Percentiles rank a stretch among this genome's conserved stretches.
These are phyloP conservation scores for Beauveria sp. DNA, from an alignment of 2,329 filamentous ascomycete genomes.

Conservation along the genomic window DNA sequence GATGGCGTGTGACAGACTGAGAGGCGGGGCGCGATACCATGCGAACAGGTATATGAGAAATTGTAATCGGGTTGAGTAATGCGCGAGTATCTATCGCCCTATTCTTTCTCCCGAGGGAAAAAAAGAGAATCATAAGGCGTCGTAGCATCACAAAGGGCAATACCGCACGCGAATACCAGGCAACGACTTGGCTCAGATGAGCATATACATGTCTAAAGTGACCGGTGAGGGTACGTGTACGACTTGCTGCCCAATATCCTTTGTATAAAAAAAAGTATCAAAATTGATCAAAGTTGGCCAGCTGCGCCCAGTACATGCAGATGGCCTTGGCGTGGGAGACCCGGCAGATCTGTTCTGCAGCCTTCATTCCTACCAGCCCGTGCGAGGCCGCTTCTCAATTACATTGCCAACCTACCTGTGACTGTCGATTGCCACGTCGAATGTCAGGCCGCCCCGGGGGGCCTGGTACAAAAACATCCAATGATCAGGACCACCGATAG, in stretches of 20 bases:
- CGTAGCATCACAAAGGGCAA: neutral
- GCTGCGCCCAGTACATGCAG: neutral
- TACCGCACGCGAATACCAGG: neutral
- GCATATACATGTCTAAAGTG: neutral
- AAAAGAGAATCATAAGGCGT: neutral
- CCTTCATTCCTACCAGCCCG: neutral
- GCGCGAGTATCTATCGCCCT: too few species aligned
- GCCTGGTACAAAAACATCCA: neutral
- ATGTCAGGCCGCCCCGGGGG: neutral
- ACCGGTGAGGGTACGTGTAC: neutral
- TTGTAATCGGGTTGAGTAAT: neutral
- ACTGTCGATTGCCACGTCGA: constrained; percentile 5
- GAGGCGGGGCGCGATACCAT: neutral
- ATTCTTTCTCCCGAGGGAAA: too few species aligned
- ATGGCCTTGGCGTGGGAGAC: neutral
- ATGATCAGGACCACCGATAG: neutral
- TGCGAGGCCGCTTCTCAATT: neutral
- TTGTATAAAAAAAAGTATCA: too few species aligned
- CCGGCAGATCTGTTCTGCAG: neutral
- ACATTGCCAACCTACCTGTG: neutral
- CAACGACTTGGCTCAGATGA: neutral
- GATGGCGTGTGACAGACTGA: neutral
- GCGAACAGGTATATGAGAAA: neutral
- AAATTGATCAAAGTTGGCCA: neutral
- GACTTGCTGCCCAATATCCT: constrained; percentile 3